A percentile compares a stretch with the other conserved stretches of the same genome.
Evolutionary conservation across 352 stramenopile species (phyloP).

Genomic region (Globisporangium nagaii): DNA sequence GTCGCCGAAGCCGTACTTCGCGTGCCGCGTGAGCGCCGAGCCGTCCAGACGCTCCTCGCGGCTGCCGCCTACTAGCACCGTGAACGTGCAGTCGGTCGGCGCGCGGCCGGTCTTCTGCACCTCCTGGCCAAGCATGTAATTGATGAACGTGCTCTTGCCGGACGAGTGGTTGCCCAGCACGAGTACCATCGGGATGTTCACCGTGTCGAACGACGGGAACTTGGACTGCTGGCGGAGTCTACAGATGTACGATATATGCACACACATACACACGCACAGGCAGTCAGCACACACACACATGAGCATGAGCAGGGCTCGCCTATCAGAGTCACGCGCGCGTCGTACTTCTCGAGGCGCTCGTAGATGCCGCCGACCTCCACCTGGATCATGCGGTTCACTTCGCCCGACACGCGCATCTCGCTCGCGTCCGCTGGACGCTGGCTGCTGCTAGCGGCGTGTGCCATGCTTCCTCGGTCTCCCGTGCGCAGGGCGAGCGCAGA

Average conservation of each 20-base stretch:
- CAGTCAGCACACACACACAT: background rate
- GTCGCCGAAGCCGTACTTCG: slow-evolving; percentile 78
- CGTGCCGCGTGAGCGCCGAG: slow-evolving; percentile 59
- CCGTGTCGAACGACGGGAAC: slow-evolving; percentile 74
- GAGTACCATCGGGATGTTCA: slow-evolving; percentile 81
- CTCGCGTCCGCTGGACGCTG: slow-evolving; percentile 10
- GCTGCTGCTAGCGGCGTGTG: background rate
- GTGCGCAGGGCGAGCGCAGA: no score
- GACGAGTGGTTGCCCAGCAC: slow-evolving; percentile 85
- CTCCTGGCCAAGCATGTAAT: slow-evolving; percentile 79
- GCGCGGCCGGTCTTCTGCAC: slow-evolving; percentile 80
- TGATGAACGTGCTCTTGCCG: slow-evolving; percentile 86
- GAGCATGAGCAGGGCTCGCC: background rate
- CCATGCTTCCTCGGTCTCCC: no score
- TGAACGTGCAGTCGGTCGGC: slow-evolving; percentile 83
- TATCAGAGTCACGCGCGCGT: background rate
- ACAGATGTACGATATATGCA: no score
- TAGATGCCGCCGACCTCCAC: slow-evolving; percentile 63
- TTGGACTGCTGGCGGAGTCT: slow-evolving; percentile 58
- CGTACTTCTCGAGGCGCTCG: slow-evolving; percentile 51
- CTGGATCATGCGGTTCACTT: slow-evolving; percentile 87
- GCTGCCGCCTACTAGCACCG: slow-evolving; percentile 60
- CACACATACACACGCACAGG: background rate
- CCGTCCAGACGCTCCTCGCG: slow-evolving; percentile 75
- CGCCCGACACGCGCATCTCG: slow-evolving; percentile 45